Evolutionary conservation across 1,284 basidiomycete species (phyloP).

Genomic region (Cutaneotrichosporon curvatum): DNA sequence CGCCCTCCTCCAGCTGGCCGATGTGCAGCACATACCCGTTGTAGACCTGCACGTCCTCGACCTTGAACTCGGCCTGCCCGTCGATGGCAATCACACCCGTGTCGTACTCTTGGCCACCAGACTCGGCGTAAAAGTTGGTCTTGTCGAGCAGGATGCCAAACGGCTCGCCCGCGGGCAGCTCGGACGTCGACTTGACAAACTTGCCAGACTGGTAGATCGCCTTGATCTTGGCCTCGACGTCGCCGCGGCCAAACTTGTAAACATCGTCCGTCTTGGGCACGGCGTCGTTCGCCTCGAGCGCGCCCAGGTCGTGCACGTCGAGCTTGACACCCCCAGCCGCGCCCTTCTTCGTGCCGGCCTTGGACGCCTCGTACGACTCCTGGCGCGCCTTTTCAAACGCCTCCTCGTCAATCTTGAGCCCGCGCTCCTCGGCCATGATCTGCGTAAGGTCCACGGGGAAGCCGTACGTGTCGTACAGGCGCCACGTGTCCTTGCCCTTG

Average conservation of each 20-base stretch:
- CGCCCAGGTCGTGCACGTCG: conserved; percentile 90
- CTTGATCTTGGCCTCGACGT: conserved; percentile 68
- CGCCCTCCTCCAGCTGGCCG: conserved; percentile 72
- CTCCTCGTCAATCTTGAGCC: conserved; percentile 73
- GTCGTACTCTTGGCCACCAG: conserved; percentile 95
- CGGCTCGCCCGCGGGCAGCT: conserved; percentile 55
- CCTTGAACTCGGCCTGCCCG: conserved; percentile 84
- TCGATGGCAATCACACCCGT: conserved; percentile 92
- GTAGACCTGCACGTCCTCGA: conserved; percentile 83
- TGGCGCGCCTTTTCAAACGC: conserved; percentile 88
- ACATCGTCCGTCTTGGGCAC: conserved; percentile 94
- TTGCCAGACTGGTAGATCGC: conserved; percentile 77
- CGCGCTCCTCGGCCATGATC: conserved; percentile 94
- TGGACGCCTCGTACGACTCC: conserved; percentile 84
- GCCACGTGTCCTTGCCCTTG: conserved; percentile 89
- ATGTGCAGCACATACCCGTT: conserved; percentile 85
- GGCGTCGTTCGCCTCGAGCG: conserved; percentile 67
- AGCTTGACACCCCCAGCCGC: conserved; percentile 69
- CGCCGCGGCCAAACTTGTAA: conserved; percentile 80
- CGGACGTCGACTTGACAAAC: conserved; percentile 64
- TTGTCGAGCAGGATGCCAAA: conserved; percentile 87
- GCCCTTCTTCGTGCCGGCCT: conserved; percentile 63
- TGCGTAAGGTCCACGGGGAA: conserved; percentile 96
- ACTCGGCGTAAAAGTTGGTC: conserved; percentile 97
- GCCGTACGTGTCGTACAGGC: conserved; percentile 95